Conservation (phyloP, 164 flowering plant genomes). For the Liriodendron chinense region DNA sequence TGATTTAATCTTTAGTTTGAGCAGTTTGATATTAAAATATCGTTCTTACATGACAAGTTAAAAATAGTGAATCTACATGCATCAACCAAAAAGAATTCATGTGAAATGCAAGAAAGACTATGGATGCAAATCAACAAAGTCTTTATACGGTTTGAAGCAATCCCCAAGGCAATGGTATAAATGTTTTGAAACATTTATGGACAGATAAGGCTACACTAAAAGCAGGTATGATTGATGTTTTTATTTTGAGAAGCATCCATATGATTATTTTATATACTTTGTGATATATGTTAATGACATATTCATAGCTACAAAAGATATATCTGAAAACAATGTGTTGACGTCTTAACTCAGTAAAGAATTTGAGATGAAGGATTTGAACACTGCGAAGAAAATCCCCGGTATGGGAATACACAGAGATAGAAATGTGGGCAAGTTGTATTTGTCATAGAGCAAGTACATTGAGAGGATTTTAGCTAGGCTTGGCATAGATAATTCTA, state of each 20-base stretch:
- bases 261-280: neutral
- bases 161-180: neutral
- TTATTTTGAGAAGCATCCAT: neutral
- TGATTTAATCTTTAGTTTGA: neutral
- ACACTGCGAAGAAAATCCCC: neutral
- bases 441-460: neutral
- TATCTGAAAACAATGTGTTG: neutral
- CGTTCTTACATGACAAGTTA: neutral
- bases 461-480: neutral
- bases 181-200: neutral
- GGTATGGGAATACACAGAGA: neutral
- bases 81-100: neutral
- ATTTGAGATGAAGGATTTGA: constrained; percentile 1
- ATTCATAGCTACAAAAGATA: neutral
- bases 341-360: neutral
- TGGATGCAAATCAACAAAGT: neutral
- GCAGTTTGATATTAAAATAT: neutral
- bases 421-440: neutral
- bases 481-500: neutral
- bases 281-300: neutral
- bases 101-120: neutral
- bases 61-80: neutral
- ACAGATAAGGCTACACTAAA: neutral
- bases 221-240: neutral
- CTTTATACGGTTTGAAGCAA: neutral